These are phyloP conservation scores for Apium graveolens DNA, from an alignment of 129 eudicot species.

Conservation along the genomic window DNA sequence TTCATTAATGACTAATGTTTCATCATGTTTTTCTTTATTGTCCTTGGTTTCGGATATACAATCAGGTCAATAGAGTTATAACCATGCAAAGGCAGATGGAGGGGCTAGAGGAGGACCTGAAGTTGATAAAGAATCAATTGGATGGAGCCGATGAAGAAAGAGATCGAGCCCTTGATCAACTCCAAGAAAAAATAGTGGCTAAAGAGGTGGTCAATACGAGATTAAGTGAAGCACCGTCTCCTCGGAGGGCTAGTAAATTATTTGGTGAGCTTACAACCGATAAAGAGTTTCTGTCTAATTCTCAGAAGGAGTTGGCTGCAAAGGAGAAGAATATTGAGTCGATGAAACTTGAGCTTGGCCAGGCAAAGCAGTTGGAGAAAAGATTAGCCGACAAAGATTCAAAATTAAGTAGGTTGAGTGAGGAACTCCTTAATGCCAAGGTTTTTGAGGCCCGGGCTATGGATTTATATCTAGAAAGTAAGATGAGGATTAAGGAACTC, in stretches of 20 bases:
- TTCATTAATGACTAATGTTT: background rate
- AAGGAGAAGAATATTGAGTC: conserved; percentile 31
- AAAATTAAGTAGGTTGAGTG: conserved; percentile 14
- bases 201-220: background rate
- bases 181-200: conserved; percentile 1
- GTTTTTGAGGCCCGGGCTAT: conserved; percentile 13
- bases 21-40: background rate
- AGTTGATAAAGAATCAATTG: conserved; percentile 3
- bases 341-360: conserved; percentile 26
- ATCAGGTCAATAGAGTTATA: conserved; percentile 27
- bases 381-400: conserved; percentile 28
- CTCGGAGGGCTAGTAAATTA: conserved; percentile 20
- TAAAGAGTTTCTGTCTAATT: conserved; percentile 28
- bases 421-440: conserved; percentile 7
- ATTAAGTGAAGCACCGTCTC: conserved; percentile 4
- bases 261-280: conserved; percentile 33
- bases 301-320: conserved; percentile 31
- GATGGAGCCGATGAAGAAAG: conserved; percentile 11
- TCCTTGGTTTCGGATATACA: conserved; percentile 23
- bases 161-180: conserved; percentile 15
- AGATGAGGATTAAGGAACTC: conserved; percentile 39
- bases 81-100: conserved; percentile 40
- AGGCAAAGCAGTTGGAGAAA: conserved; percentile 15
- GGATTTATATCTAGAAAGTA: conserved; percentile 13
- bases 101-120: conserved; percentile 6